Base-by-base conservation (phyloP, 2,329 filamentous ascomycete genomes). In the Cladosporium oxysporum region DNA sequence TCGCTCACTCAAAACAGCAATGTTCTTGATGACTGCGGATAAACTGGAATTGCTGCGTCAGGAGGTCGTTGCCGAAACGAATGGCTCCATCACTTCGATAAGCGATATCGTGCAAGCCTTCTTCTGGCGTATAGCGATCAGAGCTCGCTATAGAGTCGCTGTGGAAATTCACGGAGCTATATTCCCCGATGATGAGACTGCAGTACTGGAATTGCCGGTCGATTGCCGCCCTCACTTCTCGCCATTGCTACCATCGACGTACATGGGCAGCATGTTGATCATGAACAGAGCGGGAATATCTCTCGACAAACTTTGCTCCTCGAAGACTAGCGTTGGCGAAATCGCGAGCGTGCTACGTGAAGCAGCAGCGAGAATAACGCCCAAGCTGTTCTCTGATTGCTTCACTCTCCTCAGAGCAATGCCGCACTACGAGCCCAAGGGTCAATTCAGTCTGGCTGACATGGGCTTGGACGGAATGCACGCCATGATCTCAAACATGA, bases 31-130 rank as follows among this genome's bases (percentile, higher is more conserved):
- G 23, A 23, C 55, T 16, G 26, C 55, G 5, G 55, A 58, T 23
- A 58, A 58, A n/a, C 12, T 35, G 14, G 31, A 29, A 18, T 6
- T 31, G 10, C 21, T 58, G 23, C n/a, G 31, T 16, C 55, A 41
- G 35, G 55, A 58, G 23, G 55, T 58, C 12, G 21, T 37, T 28
- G 31, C 29, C 6, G 55, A 58, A 7, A 58, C 72, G 2, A 74
- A 75, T 26, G 71, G 71, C 0, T 63, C 69, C 7, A 67, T 67
- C 18, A 69, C 73, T 0, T 79, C 78, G 0, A 53, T 53, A 26
- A 79, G 74, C 65, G 79, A 81, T 52, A 77, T 80, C 10, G 68
- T 80, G 1, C 77, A 80, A 66, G 79, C 79, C 0, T 77, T 80
- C 58, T 75, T 79, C 66, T 81, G 79, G 79, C 75, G 77, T 0